Evolutionary conservation across 441 rosid species (phyloP).

Genomic region (Kokia cookei): DNA sequence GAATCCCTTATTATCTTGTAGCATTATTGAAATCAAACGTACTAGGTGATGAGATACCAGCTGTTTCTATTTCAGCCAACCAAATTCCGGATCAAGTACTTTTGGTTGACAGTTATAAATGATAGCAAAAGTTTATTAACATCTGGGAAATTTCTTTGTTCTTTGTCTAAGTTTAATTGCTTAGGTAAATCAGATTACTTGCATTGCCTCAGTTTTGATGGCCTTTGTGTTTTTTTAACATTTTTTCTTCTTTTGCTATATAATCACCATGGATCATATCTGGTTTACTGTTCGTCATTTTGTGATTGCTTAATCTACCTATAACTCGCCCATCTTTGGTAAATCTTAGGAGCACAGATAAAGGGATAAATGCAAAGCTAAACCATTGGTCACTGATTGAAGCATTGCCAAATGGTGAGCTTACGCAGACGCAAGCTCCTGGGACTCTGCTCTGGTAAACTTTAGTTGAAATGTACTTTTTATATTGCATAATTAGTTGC

Average conservation of each 20-base stretch:
- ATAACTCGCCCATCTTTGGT: constrained; percentile 5
- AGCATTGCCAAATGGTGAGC: constrained; percentile 72
- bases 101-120: too few relatives aligned
- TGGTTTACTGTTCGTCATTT: too few relatives aligned
- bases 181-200: too few relatives aligned
- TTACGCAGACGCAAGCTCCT: constrained; percentile 82
- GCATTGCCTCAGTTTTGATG: too few relatives aligned
- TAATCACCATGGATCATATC: too few relatives aligned
- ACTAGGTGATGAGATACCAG: not conserved
- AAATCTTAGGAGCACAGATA: constrained; percentile 15
- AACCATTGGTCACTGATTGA: constrained; percentile 10
- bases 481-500: constrained; percentile 6
- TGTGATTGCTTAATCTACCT: not conserved
- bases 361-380: constrained; percentile 14
- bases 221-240: too few relatives aligned
- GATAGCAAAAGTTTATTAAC: too few relatives aligned
- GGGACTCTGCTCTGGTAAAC: constrained; percentile 88
- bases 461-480: constrained; percentile 13
- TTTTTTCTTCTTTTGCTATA: too few relatives aligned
- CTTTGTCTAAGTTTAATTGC: too few relatives aligned
- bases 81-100: too few relatives aligned
- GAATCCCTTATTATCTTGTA: not conserved
- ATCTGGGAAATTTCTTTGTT: too few relatives aligned
- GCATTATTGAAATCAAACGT: not conserved
- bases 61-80: not conserved